phyloP scores from a whole-genome alignment of 208 protist genomes.

The Crithidia fasciculata region DNA sequence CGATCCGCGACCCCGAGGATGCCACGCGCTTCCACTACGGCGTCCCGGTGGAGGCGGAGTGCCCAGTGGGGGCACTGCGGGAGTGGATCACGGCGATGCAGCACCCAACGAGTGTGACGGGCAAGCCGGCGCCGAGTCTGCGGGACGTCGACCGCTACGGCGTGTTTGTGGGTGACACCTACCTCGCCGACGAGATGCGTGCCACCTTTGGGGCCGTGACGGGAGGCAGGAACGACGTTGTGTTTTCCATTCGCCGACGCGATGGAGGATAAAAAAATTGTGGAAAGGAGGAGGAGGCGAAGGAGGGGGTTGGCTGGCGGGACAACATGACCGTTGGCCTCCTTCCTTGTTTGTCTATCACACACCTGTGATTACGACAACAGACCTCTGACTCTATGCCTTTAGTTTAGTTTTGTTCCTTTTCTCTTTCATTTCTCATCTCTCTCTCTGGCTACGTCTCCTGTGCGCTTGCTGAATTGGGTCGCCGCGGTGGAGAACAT shows the following conservation, averaged over 20 bases:
- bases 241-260: slow-evolving; percentile 44
- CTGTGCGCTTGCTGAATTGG: too few species aligned
- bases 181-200: slow-evolving; percentile 27
- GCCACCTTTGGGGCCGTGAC: slow-evolving; percentile 52
- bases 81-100: slow-evolving; percentile 49
- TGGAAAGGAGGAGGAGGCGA: too few species aligned
- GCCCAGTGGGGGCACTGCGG: slow-evolving; percentile 45
- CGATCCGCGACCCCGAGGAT: slow-evolving; percentile 49
- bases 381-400: too few species aligned
- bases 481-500: too few species aligned
- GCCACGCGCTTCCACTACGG: slow-evolving; percentile 46
- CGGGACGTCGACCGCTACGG: slow-evolving; percentile 35
- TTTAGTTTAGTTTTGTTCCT: too few species aligned
- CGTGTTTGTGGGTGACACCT: slow-evolving; percentile 38
- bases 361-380: too few species aligned
- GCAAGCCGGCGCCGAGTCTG: slow-evolving; percentile 18
- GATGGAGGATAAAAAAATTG: background rate
- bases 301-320: too few species aligned
- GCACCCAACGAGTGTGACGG: background rate
- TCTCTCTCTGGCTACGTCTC: too few species aligned
- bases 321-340: too few species aligned
- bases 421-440: too few species aligned
- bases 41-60: slow-evolving; percentile 52
- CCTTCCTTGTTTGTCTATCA: too few species aligned
- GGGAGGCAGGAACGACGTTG: slow-evolving; percentile 53